Evolutionary conservation across 352 stramenopile genomes (phyloP), one percentile per base, ranked within the genome.

Genomic region (Pythium monospermum): DNA sequence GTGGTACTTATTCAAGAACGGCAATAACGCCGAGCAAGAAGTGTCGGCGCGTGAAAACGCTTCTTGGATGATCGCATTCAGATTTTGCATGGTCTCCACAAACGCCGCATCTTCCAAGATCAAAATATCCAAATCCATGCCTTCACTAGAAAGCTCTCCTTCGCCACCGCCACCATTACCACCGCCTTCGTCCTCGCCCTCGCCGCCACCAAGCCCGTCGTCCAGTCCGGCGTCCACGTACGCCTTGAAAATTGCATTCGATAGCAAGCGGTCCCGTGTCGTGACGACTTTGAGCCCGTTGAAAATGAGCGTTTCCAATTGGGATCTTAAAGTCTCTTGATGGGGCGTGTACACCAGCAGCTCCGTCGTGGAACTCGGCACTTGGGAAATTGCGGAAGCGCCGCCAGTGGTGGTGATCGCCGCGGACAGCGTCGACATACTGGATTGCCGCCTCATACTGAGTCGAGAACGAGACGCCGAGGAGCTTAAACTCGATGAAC

Each of bases 1-100:
- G 23, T 82, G 64, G 54, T 83, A 95, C 23, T 83, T 85, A 16
- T 77, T 58, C 3, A 88, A 55, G 57, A 91, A 97, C 1, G 87
- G 58, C 12, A 71, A 53, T 6, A 98, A 83, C 1, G 64, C 54
- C 0, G 42, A 33, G 23, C 75, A 82, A 25, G 81, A 92, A n/a
- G 68, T 64, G 12, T 75, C 65, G 0, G 83, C 70, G 10, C 45
- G 50, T 12, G 69, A 61, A 38, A 73, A 91, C 13, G 74, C 75
- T 35, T 88, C 71, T 40, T 76, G 31, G 18, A 88, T 38, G 6
- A 84, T 68, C 19, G 57, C 49, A 47, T 76, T 74, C 25, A 91
- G 64, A 11, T 54, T 67, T 31, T 80, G 69, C 4, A 87, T 58
- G 2, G 72, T 78, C 51, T 82, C 68, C 18, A 83, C 65, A 28